These are phyloP conservation scores for Salicornia ramosissima DNA, from an alignment of 148 eudicot species.

Conservation along the genomic window DNA sequence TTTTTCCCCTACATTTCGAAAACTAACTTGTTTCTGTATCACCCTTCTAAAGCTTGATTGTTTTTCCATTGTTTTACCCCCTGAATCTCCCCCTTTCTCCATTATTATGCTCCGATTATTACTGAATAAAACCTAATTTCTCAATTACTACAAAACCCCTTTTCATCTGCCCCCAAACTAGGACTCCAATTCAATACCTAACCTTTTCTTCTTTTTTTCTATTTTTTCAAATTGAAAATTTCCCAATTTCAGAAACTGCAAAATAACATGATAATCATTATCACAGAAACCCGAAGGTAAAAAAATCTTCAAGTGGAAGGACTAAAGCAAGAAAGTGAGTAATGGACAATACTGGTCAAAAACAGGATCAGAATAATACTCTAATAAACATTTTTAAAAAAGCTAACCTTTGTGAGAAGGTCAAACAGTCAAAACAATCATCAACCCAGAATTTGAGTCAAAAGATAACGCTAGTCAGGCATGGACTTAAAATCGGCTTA, in stretches of 20 bases:
- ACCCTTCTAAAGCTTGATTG: constrained; percentile 23
- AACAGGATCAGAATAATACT: background rate
- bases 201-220: too few relatives aligned
- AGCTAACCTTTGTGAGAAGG: constrained; percentile 12
- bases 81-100: constrained; percentile 21
- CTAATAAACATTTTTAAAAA: background rate
- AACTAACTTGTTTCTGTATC: constrained; percentile 23
- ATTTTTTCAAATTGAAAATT: constrained; percentile 6
- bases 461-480: constrained; percentile 17
- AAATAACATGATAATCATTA: background rate
- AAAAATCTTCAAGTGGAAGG: too few relatives aligned
- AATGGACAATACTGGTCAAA: background rate
- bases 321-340: background rate
- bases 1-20: constrained; percentile 8
- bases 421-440: constrained; percentile 16
- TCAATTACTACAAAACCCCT: constrained; percentile 6
- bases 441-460: constrained; percentile 17
- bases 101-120: constrained; percentile 21
- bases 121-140: background rate
- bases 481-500: background rate
- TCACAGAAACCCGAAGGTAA: constrained; percentile 19
- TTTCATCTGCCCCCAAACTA: constrained; percentile 8
- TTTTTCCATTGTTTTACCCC: constrained; percentile 26
- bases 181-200: constrained; percentile 16
- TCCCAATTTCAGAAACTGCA: constrained; percentile 20